phyloP scores from a whole-genome alignment of 805 yeast species.

The Saturnispora ahearnii region DNA sequence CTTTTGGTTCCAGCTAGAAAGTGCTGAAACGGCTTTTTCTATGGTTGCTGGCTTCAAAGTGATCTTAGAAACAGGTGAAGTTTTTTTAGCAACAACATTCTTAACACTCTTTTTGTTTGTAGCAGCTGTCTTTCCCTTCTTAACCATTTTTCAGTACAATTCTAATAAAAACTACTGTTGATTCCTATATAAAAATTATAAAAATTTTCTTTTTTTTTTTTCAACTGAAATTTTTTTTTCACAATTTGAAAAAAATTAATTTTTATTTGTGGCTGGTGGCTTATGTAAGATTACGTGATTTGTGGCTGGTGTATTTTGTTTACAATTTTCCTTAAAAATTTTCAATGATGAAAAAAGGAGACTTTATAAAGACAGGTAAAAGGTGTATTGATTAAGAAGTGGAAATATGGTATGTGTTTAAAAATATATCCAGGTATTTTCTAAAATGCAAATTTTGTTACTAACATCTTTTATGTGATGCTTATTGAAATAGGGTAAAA shows the following conservation, averaged over 20 bases:
- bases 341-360: background rate
- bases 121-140: constrained; percentile 8
- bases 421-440: background rate
- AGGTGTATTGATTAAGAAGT: background rate
- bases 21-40: constrained; percentile 51
- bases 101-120: background rate
- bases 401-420: constrained; percentile 5
- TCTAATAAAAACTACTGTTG: background rate
- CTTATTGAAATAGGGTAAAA: constrained; percentile 29
- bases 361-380: background rate
- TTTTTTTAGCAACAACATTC: constrained; percentile 4
- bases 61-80: constrained; percentile 16
- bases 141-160: constrained; percentile 1
- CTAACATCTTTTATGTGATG: background rate
- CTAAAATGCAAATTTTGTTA: background rate
- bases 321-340: background rate
- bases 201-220: constrained; percentile 3
- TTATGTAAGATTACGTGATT: background rate
- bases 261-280: background rate
- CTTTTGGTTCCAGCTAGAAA: constrained; percentile 47
- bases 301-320: background rate
- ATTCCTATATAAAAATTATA: background rate
- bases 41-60: constrained; percentile 21
- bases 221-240: background rate
- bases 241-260: background rate